These are phyloP conservation scores for Vaccinium myrtillus DNA, from an alignment of 148 eudicot genomes.

Conservation along the genomic window DNA sequence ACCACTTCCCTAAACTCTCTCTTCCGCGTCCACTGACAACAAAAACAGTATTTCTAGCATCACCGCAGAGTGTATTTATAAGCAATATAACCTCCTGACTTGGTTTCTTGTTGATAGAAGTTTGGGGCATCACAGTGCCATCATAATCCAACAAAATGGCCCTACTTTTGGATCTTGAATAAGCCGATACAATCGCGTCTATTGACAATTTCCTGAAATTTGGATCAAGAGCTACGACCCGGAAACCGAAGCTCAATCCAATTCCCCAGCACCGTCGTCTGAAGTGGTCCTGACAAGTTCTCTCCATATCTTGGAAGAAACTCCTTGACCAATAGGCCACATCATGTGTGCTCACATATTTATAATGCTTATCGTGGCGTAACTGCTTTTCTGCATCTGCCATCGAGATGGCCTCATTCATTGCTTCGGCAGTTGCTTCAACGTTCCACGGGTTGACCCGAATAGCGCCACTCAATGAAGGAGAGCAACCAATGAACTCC, in stretches of 20 bases:
- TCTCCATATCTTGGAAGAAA: constrained; percentile 52
- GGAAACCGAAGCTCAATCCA: constrained; percentile 46
- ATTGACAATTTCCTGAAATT: constrained; percentile 42
- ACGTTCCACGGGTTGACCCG: constrained; percentile 66
- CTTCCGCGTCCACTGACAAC: constrained; percentile 49
- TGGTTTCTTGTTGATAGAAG: constrained; percentile 41
- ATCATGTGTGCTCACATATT: constrained; percentile 47
- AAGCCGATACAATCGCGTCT: constrained; percentile 42
- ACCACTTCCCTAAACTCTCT: constrained; percentile 45
- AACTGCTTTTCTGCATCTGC: constrained; percentile 43
- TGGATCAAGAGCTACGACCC: constrained; percentile 52
- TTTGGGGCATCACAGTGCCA: constrained; percentile 53
- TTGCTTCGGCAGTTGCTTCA: constrained; percentile 50
- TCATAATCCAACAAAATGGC: constrained; percentile 46
- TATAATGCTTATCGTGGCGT: constrained; percentile 59
- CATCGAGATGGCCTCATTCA: constrained; percentile 51
- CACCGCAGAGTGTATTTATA: constrained; percentile 27
- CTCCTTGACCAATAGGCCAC: constrained; percentile 46
- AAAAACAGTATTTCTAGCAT: constrained; percentile 40
- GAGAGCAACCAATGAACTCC: constrained; percentile 67
- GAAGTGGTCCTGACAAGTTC: constrained; percentile 47
- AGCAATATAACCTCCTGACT: constrained; percentile 34
- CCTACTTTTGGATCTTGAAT: constrained; percentile 41
- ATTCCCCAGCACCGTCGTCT: constrained; percentile 45
- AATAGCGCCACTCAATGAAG: constrained; percentile 64